Conservation (phyloP, 2,329 filamentous ascomycete genomes). For the Orbilia quercus region DNA sequence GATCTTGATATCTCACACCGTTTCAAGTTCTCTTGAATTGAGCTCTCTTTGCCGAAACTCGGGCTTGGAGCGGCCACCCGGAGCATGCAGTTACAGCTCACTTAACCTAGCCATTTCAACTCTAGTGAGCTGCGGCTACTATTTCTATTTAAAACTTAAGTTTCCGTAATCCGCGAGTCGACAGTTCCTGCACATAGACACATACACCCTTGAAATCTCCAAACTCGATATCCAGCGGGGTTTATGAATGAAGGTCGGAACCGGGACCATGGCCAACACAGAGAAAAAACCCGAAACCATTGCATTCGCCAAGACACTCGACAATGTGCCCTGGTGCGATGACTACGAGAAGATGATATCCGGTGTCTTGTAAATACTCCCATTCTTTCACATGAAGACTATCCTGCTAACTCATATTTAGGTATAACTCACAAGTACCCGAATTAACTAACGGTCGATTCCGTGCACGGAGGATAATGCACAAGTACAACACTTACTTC, state of each 20-base stretch:
- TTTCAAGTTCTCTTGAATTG: not conserved
- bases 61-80: constrained; percentile 1
- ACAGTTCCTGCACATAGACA: too few species aligned
- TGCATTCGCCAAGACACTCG: constrained; percentile 66
- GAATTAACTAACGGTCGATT: constrained; percentile 68
- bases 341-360: constrained; percentile 75
- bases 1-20: not conserved
- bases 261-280: constrained; percentile 62
- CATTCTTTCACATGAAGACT: not conserved
- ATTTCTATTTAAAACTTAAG: too few species aligned
- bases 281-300: constrained; percentile 65
- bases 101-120: not conserved
- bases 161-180: too few species aligned
- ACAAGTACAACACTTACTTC: constrained; percentile 71
- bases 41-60: not conserved
- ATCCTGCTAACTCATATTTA: constrained; percentile 58
- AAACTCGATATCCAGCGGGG: too few species aligned
- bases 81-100: not conserved
- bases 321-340: constrained; percentile 70
- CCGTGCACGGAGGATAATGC: constrained; percentile 68
- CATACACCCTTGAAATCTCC: too few species aligned
- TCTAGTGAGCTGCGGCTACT: too few species aligned
- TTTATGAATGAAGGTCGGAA: too few species aligned
- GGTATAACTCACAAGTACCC: constrained; percentile 68
- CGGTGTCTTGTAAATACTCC: constrained; percentile 68